These are phyloP conservation scores for Aspergillus floridensis DNA, from an alignment of 2,329 filamentous ascomycete species.

Conservation along the genomic window DNA sequence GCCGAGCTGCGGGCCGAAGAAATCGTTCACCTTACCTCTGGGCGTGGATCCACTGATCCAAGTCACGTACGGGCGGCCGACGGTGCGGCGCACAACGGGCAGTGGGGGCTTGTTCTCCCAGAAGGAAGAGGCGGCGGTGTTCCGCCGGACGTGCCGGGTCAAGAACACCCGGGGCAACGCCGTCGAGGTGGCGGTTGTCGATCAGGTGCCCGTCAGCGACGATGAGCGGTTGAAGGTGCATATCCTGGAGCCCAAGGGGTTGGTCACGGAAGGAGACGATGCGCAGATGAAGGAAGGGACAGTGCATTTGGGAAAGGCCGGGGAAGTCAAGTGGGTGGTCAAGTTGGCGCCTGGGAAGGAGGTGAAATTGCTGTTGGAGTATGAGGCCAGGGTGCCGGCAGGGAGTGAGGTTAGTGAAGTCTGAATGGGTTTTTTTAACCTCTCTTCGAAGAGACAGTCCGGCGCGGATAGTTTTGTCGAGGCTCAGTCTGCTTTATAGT, in stretches of 20 bases:
- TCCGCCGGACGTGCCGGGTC: conserved; percentile 30
- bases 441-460: background rate
- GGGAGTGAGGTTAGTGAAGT: conserved; percentile 18
- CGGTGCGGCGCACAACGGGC: conserved; percentile 23
- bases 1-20: conserved; percentile 26
- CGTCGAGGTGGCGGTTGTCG: conserved; percentile 28
- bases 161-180: conserved; percentile 31
- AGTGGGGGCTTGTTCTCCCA: conserved; percentile 26
- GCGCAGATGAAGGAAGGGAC: conserved; percentile 44
- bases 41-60: conserved; percentile 33
- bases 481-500: background rate
- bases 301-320: conserved; percentile 55
- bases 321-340: conserved; percentile 60
- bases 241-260: conserved; percentile 27
- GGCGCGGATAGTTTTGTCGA: background rate
- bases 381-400: conserved; percentile 57
- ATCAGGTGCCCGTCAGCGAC: conserved; percentile 35
- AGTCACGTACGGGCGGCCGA: conserved; percentile 32
- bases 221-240: conserved; percentile 31
- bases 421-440: background rate
- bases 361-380: conserved; percentile 59
- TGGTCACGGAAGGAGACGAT: conserved; percentile 27
- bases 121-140: conserved; percentile 31
- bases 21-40: conserved; percentile 32
- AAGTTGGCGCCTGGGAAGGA: conserved; percentile 57